Evolutionary conservation across 75 land plant species (phyloP).

Genomic region (Isoetes taiwanensis): DNA sequence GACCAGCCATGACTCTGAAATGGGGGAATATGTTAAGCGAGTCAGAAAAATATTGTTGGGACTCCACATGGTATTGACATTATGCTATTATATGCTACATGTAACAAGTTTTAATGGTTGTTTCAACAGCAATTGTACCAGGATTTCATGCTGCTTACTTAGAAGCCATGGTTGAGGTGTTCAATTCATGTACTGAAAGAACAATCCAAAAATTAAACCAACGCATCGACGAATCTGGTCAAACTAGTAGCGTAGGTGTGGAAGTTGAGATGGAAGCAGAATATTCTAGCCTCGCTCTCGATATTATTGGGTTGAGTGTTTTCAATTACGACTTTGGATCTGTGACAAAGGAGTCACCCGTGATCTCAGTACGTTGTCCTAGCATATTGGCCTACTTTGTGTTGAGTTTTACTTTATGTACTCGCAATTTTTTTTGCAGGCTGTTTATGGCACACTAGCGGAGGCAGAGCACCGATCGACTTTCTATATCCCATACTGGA

Average conservation of each 20-base stretch:
- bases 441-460: conserved; percentile 95
- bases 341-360: conserved; percentile 86
- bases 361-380: conserved; percentile 46
- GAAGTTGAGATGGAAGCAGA: conserved; percentile 93
- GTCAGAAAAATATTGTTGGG: too few species aligned
- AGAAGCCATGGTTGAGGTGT: conserved; percentile 83
- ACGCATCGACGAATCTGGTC: conserved; percentile 24
- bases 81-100: too few species aligned
- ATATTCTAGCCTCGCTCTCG: conserved; percentile 89
- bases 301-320: conserved; percentile 88
- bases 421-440: conserved; percentile 28
- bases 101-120: not conserved
- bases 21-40: too few species aligned
- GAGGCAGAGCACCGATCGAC: conserved; percentile 98
- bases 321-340: conserved; percentile 99
- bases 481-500: conserved; percentile 98
- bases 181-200: conserved; percentile 60
- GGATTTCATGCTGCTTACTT: conserved; percentile 83
- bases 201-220: conserved; percentile 50
- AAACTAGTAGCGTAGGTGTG: conserved; percentile 22
- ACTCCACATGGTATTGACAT: too few species aligned
- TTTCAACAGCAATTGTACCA: conserved; percentile 76
- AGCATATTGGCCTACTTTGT: conserved; percentile 1
- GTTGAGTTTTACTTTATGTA: not conserved
- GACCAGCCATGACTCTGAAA: too few species aligned